These are phyloP conservation scores for Exophiala mesophila DNA, from an alignment of 2,329 filamentous ascomycete species.

Conservation along the genomic window DNA sequence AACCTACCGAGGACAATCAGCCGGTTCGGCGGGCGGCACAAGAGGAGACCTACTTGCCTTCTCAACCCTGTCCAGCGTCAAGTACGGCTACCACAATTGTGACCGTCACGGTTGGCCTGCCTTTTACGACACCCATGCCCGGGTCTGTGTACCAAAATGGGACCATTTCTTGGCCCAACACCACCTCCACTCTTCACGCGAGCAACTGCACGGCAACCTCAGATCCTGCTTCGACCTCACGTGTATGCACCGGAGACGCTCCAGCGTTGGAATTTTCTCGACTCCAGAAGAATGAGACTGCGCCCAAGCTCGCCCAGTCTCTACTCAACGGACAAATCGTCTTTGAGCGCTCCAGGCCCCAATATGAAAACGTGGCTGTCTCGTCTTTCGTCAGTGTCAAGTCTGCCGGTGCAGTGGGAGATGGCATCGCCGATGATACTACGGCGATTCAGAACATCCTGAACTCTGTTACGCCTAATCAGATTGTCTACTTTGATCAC, in stretches of 20 bases:
- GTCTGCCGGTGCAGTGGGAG: constrained; percentile 74
- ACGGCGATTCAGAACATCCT: constrained; percentile 74
- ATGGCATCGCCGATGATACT: constrained; percentile 84
- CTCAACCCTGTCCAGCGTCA: constrained; percentile 13
- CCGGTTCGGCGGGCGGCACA: constrained; percentile 14
- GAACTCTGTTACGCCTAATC: constrained; percentile 56
- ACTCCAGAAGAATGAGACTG: constrained; percentile 14
- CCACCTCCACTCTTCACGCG: constrained; percentile 2
- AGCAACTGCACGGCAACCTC: constrained; percentile 5
- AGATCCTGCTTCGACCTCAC: constrained; percentile 2
- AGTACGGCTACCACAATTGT: constrained; percentile 16
- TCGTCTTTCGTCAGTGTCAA: constrained; percentile 78
- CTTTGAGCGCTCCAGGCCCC: constrained; percentile 81
- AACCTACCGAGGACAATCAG: constrained; percentile 8
- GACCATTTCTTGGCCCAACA: constrained; percentile 1
- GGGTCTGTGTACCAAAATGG: constrained; percentile 1
- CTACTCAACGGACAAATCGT: constrained; percentile 63
- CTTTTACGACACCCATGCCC: constrained; percentile 14
- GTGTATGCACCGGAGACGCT: constrained; percentile 17
- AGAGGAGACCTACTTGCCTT: constrained; percentile 1
- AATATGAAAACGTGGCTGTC: constrained; percentile 68
- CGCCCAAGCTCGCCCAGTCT: constrained; percentile 19
- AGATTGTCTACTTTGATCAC: constrained; percentile 61
- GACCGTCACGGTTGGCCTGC: constrained; percentile 6
- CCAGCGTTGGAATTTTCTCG: constrained; percentile 12